These are phyloP conservation scores for Suillus clintonianus DNA, from an alignment of 768 basidiomycete genomes.

Conservation along the genomic window DNA sequence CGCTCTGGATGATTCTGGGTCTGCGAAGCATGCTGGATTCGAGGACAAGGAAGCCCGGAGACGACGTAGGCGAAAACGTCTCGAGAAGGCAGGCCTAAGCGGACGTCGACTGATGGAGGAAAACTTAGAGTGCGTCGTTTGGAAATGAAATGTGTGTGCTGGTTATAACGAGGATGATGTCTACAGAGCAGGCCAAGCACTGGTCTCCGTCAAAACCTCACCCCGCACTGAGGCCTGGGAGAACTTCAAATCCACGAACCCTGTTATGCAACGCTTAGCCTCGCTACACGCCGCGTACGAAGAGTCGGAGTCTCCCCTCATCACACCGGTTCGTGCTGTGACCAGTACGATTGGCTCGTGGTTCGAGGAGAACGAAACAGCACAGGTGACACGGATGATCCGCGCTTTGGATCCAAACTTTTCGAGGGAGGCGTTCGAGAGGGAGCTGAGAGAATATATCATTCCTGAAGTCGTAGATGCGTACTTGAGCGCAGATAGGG, in stretches of 20 bases:
- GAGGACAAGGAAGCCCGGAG: slow-evolving; percentile 93
- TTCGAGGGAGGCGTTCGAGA: slow-evolving; percentile 81
- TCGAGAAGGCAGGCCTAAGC: slow-evolving; percentile 81
- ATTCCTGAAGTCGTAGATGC: slow-evolving; percentile 98
- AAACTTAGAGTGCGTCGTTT: slow-evolving; percentile 73
- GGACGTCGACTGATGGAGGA: slow-evolving; percentile 54
- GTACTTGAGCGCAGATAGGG: slow-evolving; percentile 87
- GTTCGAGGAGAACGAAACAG: slow-evolving; percentile 98
- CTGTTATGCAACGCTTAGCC: slow-evolving; percentile 62
- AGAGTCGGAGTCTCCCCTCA: slow-evolving; percentile 91
- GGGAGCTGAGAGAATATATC: slow-evolving; percentile 94
- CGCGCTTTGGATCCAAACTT: slow-evolving; percentile 87
- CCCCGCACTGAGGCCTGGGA: slow-evolving; percentile 82
- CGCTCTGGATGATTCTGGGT: slow-evolving; percentile 91
- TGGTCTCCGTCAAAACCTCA: slow-evolving; percentile 84
- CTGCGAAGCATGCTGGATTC: slow-evolving; percentile 92
- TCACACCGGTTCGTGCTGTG: slow-evolving; percentile 78
- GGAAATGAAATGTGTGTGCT: slow-evolving; percentile 3
- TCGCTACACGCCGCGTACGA: slow-evolving; percentile 73
- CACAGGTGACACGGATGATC: slow-evolving; percentile 89
- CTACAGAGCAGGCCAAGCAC: slow-evolving; percentile 77
- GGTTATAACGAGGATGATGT: background rate
- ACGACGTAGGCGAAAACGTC: slow-evolving; percentile 72
- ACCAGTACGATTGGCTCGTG: slow-evolving; percentile 85
- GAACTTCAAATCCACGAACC: slow-evolving; percentile 74